Percentiles rank a stretch among this genome's conserved stretches.
These are phyloP conservation scores for Tetrapisispora nanseiensis DNA, from an alignment of 805 yeast species.

Conservation along the genomic window DNA sequence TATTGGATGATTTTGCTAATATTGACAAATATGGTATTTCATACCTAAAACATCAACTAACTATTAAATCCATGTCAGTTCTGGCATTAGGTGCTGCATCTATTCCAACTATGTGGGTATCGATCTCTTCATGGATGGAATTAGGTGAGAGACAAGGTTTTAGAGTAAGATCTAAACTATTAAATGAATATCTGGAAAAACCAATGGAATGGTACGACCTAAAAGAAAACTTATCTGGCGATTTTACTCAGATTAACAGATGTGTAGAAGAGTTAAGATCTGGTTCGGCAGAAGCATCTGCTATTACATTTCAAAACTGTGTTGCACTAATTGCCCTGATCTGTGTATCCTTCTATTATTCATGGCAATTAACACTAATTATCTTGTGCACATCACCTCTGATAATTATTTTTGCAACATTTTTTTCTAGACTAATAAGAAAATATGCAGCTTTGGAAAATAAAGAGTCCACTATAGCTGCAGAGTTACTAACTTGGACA, in stretches of 20 bases:
- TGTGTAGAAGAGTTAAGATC: conserved; percentile 64
- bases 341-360: conserved; percentile 58
- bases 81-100: conserved; percentile 39
- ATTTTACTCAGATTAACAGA: conserved; percentile 53
- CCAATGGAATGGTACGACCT: conserved; percentile 56
- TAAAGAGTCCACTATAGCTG: conserved; percentile 40
- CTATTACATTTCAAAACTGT: conserved; percentile 42
- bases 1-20: conserved; percentile 25
- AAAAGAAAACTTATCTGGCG: conserved; percentile 48
- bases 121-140: conserved; percentile 51
- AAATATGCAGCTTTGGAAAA: conserved; percentile 50
- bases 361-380: conserved; percentile 80
- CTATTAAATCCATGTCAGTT: conserved; percentile 33
- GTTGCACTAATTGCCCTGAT: conserved; percentile 47
- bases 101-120: conserved; percentile 40
- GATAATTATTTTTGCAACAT: conserved; percentile 38
- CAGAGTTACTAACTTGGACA: conserved; percentile 63
- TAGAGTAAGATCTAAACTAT: conserved; percentile 42
- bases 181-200: conserved; percentile 34
- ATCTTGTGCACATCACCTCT: conserved; percentile 69
- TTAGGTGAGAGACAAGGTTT: conserved; percentile 64
- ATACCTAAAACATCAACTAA: conserved; percentile 24
- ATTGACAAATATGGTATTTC: conserved; percentile 13
- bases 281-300: conserved; percentile 59
- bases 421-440: conserved; percentile 44